Base-by-base conservation (phyloP, 179 eudicot genomes). In the Amaranthus tricolor region DNA sequence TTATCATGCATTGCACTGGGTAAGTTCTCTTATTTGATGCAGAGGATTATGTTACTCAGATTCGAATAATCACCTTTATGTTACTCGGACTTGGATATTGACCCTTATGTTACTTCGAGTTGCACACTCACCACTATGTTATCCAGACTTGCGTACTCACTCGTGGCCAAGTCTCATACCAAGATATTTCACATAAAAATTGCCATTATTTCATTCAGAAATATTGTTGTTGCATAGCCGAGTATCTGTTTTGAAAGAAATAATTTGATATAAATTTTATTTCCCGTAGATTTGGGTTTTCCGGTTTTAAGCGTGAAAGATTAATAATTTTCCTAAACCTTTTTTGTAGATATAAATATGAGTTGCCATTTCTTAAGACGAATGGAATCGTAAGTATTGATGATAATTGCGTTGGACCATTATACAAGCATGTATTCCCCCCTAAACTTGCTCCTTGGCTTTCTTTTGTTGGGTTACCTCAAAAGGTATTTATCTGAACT, bases 391-490 rank as follows among this genome's bases (percentile, higher is more conserved):
- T 89, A 9, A 86, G 13, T 15, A 61, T 89, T 49, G 88, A 87
- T 44, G 88, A 86, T 68, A 85, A 84, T 47, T 83, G 86, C 15
- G 90, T 89, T 58, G 88, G 86, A 62, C 90, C 88, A 14, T 62
- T 85, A 20, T 88, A 88, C 82, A 84, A 84, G 58, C 86, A 88
- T 55, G 83, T 80, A 4, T 88, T 84, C 24, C 86, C 88, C 12
- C 91, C 87, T 14, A 48, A 72, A 44, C 78, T 82, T 60, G 81
- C 79, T 78, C 90, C 90, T 9, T 31, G 72, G 40, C 89, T 88
- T 73, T 82, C 87, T 9, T 86, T 88, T 59, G 73, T 88, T 5
- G 87, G 87, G 60, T 64, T 86, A 59, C 81, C 87, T 63, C 51
- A 62, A 47, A 76, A 56, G 84, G 88, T 88, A 49, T 0, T 47